A percentile compares a stretch with the other conserved stretches of the same genome.
These are phyloP conservation scores for Termitomyces sp. DNA, from an alignment of 768 basidiomycete species.

Conservation along the genomic window DNA sequence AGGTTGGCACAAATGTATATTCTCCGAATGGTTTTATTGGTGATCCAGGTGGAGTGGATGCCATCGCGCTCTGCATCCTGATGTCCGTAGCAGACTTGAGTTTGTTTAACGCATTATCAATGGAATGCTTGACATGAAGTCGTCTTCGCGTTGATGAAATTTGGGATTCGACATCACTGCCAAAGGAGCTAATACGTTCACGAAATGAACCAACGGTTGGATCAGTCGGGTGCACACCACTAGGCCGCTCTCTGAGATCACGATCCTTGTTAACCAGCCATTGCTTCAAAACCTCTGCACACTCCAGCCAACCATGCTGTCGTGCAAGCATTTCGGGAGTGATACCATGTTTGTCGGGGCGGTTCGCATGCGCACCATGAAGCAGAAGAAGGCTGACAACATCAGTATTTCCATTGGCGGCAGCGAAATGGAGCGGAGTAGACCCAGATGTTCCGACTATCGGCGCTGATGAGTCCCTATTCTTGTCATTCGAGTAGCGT, in stretches of 20 bases:
- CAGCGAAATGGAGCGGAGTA: slow-evolving; percentile 95
- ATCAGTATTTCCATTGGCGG: slow-evolving; percentile 84
- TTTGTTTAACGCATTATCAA: slow-evolving; percentile 66
- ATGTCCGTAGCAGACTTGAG: slow-evolving; percentile 26
- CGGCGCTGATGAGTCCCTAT: slow-evolving; percentile 57
- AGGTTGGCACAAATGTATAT: slow-evolving; percentile 35
- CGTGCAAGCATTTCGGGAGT: slow-evolving; percentile 83
- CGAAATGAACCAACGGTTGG: slow-evolving; percentile 10
- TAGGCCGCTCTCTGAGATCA: slow-evolving; percentile 50
- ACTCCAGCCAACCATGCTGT: slow-evolving; percentile 74
- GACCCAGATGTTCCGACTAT: slow-evolving; percentile 83
- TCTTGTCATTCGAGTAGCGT: slow-evolving; percentile 68
- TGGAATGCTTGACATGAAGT: slow-evolving; percentile 71
- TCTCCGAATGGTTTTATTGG: slow-evolving; percentile 38
- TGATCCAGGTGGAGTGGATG: slow-evolving; percentile 36
- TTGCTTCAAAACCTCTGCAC: slow-evolving; percentile 65
- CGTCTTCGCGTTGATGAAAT: slow-evolving; percentile 35
- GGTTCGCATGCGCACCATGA: slow-evolving; percentile 77
- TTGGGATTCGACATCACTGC: slow-evolving; percentile 22
- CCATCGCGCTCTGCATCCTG: slow-evolving; percentile 16
- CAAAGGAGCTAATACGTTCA: slow-evolving; percentile 15
- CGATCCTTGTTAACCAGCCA: slow-evolving; percentile 62
- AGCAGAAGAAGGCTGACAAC: slow-evolving; percentile 78
- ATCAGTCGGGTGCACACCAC: slow-evolving; percentile 23
- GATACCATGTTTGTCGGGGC: slow-evolving; percentile 86